phyloP scores from a whole-genome alignment of 352 stramenopile species.

The Pythium oligandrum region DNA sequence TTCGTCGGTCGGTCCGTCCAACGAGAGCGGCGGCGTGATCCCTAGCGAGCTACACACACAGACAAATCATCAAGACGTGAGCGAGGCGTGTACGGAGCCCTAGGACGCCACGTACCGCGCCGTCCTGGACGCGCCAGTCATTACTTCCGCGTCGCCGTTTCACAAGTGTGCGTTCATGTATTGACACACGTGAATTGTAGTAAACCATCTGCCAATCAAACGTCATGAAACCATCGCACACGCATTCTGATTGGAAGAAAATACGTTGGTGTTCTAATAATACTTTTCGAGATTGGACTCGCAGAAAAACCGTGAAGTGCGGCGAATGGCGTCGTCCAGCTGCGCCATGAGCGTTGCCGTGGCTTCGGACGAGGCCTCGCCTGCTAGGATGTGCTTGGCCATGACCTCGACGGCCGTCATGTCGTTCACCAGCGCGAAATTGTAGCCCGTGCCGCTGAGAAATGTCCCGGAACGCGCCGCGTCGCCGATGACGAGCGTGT shows the following conservation, averaged over 20 bases:
- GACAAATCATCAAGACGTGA: neutral
- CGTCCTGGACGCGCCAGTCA: too few relatives aligned
- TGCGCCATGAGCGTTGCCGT: slow-evolving; percentile 7
- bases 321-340: slow-evolving; percentile 6
- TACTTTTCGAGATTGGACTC: slow-evolving; percentile 21
- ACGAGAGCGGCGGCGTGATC: slow-evolving; percentile 73
- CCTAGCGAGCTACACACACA: slow-evolving; percentile 11
- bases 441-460: slow-evolving; percentile 24
- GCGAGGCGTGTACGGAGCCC: too few relatives aligned
- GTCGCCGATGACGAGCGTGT: slow-evolving; percentile 20
- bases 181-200: too few relatives aligned
- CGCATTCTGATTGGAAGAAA: slow-evolving; percentile 5
- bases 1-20: slow-evolving; percentile 54
- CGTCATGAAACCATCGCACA: neutral
- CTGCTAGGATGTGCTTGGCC: neutral
- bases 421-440: slow-evolving; percentile 20
- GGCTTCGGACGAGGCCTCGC: neutral
- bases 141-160: too few relatives aligned
- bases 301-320: slow-evolving; percentile 20
- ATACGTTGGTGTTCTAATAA: neutral
- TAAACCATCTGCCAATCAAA: neutral
- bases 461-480: slow-evolving; percentile 21
- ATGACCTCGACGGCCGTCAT: slow-evolving; percentile 16
- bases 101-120: too few relatives aligned
- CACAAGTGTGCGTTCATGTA: too few relatives aligned